Base-by-base conservation (phyloP, 768 basidiomycete species). In the Mycena belliarum region DNA sequence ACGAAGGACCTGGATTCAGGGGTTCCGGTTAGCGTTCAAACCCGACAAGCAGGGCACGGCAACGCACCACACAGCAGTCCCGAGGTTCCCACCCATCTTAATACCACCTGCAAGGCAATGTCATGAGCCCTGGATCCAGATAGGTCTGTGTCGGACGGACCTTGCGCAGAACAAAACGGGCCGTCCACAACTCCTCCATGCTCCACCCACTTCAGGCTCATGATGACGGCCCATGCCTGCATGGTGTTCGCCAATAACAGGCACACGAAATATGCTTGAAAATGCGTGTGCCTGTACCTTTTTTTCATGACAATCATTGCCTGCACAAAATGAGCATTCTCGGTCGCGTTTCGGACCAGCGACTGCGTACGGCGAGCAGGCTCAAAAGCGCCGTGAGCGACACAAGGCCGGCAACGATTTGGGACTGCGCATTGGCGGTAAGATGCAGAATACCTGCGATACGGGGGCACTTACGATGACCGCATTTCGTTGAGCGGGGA, bases 51-150 rank as follows among this genome's bases (percentile, higher is more conserved):
- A 24, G 14, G 24, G 26, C 5, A 5, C 15, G 14, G 35, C 20
- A 12, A 46, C 53, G 23, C 38, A 75, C 78, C 77, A 80, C 2
- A 78, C 21, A 1, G 78, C 75, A 9, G 72, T 69, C 0, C 71
- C 75, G n/a, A 80, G 65, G 48, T 78, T 77, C 0, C 77, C 78
- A 1, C 73, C 67, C 54, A 65, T 65, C 4, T 21, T 23, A 0
- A 75, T 55, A 5, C 69, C 73, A 28, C 71, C 76, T 72, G 40
- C 9, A 32, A 15, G 16, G n/a, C n/a, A n/a, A n/a, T 21, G 12
- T 8, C 3, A 38, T 46, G 28, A 23, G 24, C 16, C 1, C 21
- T 18, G 5, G 33, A 50, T 11, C 29, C 16, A 29, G 16, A 38
- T 1, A 21, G 8, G 9, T 26, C 35, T n/a, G 11, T 23, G 18